Evolutionary conservation across 139 green algal species (phyloP).

Genomic region (Parachlorella kessleri): DNA sequence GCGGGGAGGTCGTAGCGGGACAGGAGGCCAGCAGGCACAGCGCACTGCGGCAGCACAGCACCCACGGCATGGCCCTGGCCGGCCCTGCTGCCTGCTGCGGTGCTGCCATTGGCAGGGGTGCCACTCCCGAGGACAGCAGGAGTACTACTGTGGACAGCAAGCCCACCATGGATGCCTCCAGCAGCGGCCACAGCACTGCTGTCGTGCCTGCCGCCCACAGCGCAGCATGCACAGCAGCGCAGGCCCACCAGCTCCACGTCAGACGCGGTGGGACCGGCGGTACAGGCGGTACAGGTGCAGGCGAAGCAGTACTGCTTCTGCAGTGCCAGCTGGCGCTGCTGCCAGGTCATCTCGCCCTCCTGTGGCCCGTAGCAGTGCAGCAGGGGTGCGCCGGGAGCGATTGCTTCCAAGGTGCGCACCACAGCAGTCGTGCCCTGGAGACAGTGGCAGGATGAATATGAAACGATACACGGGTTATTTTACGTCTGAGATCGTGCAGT

Average conservation of each 20-base stretch:
- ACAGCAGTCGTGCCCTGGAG: not conserved
- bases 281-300: conserved; percentile 25
- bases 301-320: conserved; percentile 33
- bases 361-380: conserved; percentile 43
- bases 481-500: too few species aligned
- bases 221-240: not conserved
- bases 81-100: not conserved
- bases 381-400: conserved; percentile 10
- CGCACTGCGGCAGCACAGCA: not conserved
- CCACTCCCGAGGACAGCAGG: not conserved
- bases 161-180: not conserved
- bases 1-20: not conserved
- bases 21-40: not conserved
- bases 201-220: not conserved
- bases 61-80: too few species aligned
- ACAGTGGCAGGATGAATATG: too few species aligned
- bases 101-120: not conserved
- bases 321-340: conserved; percentile 8
- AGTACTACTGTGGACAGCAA: not conserved
- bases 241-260: conserved; percentile 14
- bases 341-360: conserved; percentile 14
- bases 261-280: not conserved
- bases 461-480: too few species aligned
- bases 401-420: not conserved
- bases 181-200: not conserved